Evolutionary conservation across 116 monocot species (phyloP), one percentile per base, ranked within the genome.

Genomic region (Cymodocea nodosa): DNA sequence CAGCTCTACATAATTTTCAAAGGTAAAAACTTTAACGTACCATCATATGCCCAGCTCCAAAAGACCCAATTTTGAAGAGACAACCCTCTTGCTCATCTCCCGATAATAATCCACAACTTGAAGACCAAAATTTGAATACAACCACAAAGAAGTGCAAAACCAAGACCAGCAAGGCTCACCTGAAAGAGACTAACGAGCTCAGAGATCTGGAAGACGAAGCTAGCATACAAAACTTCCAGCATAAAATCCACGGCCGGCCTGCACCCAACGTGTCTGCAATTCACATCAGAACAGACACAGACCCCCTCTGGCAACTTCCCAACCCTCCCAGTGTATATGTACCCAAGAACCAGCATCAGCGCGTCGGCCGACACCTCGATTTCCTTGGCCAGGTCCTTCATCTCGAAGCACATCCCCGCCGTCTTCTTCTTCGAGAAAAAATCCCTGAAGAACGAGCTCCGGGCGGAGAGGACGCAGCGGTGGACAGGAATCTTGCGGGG

Each of bases 171-270:
- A 59, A 9, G 25, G 25, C 35, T 53, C n/a, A 90, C 94, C 94
- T 90, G 90, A 69, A 85, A 94, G 60, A 94, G 72, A 49, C 60
- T 87, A 63, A 85, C 85, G 4, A 94, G 81, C 78, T 94, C 94
- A 37, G 72, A n/a, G 62, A 90, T 76, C 74, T 87, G 70, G 72
- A 94, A 94, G 36, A 58, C 56, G 66, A 60, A 83, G 23, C 84
- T 72, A 30, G 84, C 65, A 52, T 65, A 87, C 69, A 94, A 82
- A 50, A 85, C 85, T 59, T 90, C 69, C 40, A 77, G 65, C 77
- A 78, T 64, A 67, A 94, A 94, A 30, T 77, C 75, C 6, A 94
- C 79, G 2, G 77, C 85, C 17, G 87, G 90, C 8, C 78, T 56
- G 70, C 90, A 94, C 0, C 63, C 82, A 20, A 64, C 57, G 60